phyloP scores from a whole-genome alignment of 164 flowering plant species.

The Chloranthus sessilifolius region DNA sequence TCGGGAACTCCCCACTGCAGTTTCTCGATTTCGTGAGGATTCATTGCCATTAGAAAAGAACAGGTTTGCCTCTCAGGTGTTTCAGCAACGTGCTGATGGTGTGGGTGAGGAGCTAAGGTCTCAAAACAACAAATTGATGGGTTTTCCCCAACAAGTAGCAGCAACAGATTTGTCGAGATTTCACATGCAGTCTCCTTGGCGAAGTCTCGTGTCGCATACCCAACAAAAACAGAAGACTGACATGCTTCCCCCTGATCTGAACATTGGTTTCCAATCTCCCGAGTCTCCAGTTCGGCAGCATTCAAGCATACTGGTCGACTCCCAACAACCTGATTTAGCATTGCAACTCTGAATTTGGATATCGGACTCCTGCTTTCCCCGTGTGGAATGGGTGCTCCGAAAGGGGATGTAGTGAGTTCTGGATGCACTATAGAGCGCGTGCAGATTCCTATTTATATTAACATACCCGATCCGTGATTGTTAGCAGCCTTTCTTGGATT shows the following conservation, averaged over 20 bases:
- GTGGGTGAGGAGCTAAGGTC: slow-evolving; percentile 30
- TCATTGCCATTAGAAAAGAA: slow-evolving; percentile 36
- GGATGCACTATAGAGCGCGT: neutral
- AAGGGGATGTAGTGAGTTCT: too few species aligned
- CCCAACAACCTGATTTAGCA: slow-evolving; percentile 95
- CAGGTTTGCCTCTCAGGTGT: slow-evolving; percentile 31
- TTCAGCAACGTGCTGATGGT: slow-evolving; percentile 26
- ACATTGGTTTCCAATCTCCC: slow-evolving; percentile 70
- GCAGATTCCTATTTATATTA: slow-evolving; percentile 4
- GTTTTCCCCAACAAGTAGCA: slow-evolving; percentile 44
- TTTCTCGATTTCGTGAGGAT: slow-evolving; percentile 32
- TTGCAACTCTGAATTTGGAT: slow-evolving; percentile 91
- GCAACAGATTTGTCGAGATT: slow-evolving; percentile 51
- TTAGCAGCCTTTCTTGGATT: too few species aligned
- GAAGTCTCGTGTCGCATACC: slow-evolving; percentile 38
- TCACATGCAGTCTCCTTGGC: slow-evolving; percentile 56
- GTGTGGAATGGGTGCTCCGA: neutral
- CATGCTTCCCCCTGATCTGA: slow-evolving; percentile 81
- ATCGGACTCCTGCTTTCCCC: too few species aligned
- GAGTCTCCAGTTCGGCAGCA: slow-evolving; percentile 71
- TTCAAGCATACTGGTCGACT: slow-evolving; percentile 49
- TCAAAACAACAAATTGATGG: slow-evolving; percentile 33
- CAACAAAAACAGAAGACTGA: slow-evolving; percentile 59
- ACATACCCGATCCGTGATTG: too few species aligned
- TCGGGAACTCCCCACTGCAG: slow-evolving; percentile 36